Base-by-base conservation (phyloP, 1,284 basidiomycete genomes). In the Cutaneotrichosporon sp. region DNA sequence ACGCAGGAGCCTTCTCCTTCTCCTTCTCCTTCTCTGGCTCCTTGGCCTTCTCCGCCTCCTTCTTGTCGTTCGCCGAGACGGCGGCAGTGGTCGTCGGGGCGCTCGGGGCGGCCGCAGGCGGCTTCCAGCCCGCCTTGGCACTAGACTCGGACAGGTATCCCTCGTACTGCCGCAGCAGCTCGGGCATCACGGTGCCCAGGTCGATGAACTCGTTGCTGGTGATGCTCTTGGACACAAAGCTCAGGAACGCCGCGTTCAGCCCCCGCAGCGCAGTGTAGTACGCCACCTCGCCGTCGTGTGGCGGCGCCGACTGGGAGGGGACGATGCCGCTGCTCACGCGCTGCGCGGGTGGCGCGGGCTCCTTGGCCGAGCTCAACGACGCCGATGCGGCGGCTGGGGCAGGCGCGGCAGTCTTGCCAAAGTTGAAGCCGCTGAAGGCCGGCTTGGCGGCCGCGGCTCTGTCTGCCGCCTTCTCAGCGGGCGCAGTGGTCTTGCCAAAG, bases 221-320 rank as follows among this genome's bases (percentile, higher is more conserved):
- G 22, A 92, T 77, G 4, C 85, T 83, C 56, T 84, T 83, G 14
- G 84, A 82, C 51, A 92, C 78, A 33, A 86, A 84, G 4, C 84
- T 81, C 33, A 90, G 72, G 69, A 93, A 82, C 0, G 90, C 89
- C 22, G 85, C 78, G 72, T 95, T 95, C 50, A 95, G 83, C 13
- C 91, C 91, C 20, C 92, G 87, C 20, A 95, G 82, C 8, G 87
- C 85, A 42, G 83, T 86, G 79, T 87, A 91, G 77, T 91, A 94
- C 46, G 83, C 79, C 5, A 80, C 78, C 31, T 80, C 73, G 24
- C 80, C 74, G 36, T 75, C 71, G 8, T 77, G 53, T 9, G 74
- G 72, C 9, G 71, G 70, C 3, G 60, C 64, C 10, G 68, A 20
- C 49, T 64, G 66, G 9, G 67, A 62, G 55, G 31, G 22, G 69